A percentile compares a stretch with the other conserved stretches of the same genome.
phyloP scores from a whole-genome alignment of 2,329 filamentous ascomycete species.

The Hortaea werneckii region DNA sequence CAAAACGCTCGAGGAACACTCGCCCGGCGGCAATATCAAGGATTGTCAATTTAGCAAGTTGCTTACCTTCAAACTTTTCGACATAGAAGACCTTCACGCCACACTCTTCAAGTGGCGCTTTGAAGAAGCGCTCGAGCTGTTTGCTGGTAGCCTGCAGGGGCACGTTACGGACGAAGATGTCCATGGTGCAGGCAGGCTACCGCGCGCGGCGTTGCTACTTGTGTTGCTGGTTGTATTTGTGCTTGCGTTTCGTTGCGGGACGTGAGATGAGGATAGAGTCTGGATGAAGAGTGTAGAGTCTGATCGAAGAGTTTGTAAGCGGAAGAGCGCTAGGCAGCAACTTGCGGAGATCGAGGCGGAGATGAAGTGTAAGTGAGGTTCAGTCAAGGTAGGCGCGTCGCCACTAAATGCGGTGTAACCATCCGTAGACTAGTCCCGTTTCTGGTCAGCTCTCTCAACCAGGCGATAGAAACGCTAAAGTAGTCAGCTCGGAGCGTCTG shows the following conservation, averaged over 20 bases:
- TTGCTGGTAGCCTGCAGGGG: constrained; percentile 33
- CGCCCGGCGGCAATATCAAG: constrained; percentile 29
- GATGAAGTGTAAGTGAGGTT: not conserved
- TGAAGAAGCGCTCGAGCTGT: constrained; percentile 32
- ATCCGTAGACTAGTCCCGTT: not conserved
- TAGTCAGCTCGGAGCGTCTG: no score
- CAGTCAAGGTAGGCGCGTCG: not conserved
- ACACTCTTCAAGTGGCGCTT: constrained; percentile 27
- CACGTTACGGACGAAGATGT: constrained; percentile 37
- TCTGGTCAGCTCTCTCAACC: no score
- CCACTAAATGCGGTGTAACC: not conserved
- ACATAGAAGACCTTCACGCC: constrained; percentile 34
- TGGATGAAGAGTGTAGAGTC: not conserved
- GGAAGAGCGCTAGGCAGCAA: not conserved
- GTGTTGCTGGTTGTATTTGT: not conserved
- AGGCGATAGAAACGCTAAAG: no score
- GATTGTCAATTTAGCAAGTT: constrained; percentile 38
- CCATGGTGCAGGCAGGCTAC: constrained; percentile 27
- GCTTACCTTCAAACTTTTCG: constrained; percentile 32
- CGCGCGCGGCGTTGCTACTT: not conserved
- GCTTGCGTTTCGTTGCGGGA: not conserved
- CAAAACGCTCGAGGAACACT: constrained; percentile 33
- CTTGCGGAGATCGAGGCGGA: not conserved
- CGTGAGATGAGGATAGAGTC: not conserved
- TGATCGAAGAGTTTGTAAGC: not conserved